Conservation (phyloP, 192 early-diverging fungal genomes). For the Dissophora ornata region DNA sequence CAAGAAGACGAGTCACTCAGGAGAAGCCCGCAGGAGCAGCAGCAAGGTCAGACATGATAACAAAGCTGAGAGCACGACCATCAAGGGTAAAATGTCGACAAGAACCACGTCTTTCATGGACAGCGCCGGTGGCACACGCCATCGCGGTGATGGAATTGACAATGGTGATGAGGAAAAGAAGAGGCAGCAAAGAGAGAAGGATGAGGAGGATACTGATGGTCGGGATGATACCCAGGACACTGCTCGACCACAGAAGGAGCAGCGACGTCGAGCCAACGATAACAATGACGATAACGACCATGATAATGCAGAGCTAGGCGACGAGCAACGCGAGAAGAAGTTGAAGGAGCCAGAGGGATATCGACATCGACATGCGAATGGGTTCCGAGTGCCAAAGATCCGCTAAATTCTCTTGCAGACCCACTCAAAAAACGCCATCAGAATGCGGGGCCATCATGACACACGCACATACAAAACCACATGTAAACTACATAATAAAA, state of each 20-base stretch:
- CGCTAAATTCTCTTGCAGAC: neutral
- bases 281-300: neutral
- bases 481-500: no score
- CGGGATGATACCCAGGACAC: constrained; percentile 11
- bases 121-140: no score
- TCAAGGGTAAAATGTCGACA: no score
- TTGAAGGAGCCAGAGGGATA: constrained; percentile 12
- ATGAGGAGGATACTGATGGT: no score
- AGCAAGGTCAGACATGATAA: neutral
- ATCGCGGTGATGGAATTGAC: no score
- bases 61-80: no score
- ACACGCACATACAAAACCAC: no score
- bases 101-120: no score
- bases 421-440: neutral
- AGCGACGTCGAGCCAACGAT: neutral
- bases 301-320: neutral
- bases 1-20: no score
- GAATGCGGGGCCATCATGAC: no score
- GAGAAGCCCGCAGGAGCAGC: neutral
- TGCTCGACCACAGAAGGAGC: neutral
- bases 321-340: neutral
- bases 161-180: no score
- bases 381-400: constrained; percentile 4
- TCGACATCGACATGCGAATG: constrained; percentile 6
- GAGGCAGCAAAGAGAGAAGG: no score